Percentiles rank a stretch among this genome's conserved stretches.
phyloP scores from a whole-genome alignment of 768 basidiomycete species.

The Tulasnella sp. region DNA sequence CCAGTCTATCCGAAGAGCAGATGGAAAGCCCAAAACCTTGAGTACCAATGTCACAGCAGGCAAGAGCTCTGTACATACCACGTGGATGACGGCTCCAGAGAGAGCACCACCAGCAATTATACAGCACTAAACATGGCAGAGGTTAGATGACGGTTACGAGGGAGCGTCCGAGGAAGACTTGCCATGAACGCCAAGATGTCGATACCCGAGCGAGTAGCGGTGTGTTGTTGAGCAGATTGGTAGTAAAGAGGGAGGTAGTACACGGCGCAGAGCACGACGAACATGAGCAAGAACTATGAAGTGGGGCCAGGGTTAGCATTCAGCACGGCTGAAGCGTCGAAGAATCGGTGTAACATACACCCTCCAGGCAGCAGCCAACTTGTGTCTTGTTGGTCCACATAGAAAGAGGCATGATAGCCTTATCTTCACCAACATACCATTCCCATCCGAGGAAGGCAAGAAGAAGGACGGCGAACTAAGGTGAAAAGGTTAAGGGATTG shows the following conservation, averaged over 20 bases:
- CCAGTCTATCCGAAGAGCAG: conserved; percentile 30
- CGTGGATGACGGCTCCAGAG: conserved; percentile 37
- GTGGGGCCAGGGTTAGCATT: background rate
- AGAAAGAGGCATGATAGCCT: conserved; percentile 40
- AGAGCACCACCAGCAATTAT: conserved; percentile 38
- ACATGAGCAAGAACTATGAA: conserved; percentile 33
- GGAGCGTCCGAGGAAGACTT: background rate
- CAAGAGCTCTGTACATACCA: background rate
- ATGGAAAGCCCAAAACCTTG: background rate
- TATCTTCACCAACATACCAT: conserved; percentile 37
- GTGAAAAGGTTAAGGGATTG: conserved; percentile 27
- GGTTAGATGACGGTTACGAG: background rate
- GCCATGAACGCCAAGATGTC: conserved; percentile 41
- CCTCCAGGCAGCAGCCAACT: conserved; percentile 36
- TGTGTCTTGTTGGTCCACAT: conserved; percentile 39
- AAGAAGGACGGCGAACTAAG: conserved; percentile 36
- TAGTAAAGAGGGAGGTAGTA: conserved; percentile 41
- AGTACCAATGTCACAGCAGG: background rate
- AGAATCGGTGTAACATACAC: conserved; percentile 14
- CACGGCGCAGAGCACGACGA: conserved; percentile 33
- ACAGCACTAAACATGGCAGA: conserved; percentile 11
- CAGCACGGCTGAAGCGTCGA: background rate
- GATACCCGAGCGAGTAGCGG: conserved; percentile 40
- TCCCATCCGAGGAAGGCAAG: conserved; percentile 40
- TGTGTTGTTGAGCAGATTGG: conserved; percentile 36